Evolutionary conservation across 2,329 filamentous ascomycete genomes (phyloP).

Genomic region (Cytospora schulzeri): DNA sequence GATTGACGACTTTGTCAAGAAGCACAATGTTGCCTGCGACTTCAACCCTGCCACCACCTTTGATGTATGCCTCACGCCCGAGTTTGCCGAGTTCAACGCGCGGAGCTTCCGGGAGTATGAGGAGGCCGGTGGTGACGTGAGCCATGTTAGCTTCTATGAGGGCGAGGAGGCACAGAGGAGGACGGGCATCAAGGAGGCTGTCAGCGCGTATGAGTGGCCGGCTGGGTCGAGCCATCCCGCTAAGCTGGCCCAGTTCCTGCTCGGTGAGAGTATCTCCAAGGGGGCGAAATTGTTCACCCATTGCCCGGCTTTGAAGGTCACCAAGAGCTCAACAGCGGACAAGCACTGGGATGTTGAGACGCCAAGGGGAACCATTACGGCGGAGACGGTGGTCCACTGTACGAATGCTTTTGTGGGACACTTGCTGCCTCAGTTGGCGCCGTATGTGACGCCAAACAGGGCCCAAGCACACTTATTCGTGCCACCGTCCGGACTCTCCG

Average conservation of each 20-base stretch:
- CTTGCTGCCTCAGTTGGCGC: slow-evolving; percentile 39
- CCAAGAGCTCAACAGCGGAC: slow-evolving; percentile 27
- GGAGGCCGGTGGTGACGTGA: slow-evolving; percentile 46
- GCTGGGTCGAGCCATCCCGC: slow-evolving; percentile 52
- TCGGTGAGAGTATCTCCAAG: slow-evolving; percentile 39
- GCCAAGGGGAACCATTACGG: slow-evolving; percentile 36
- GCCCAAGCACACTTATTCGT: slow-evolving; percentile 48
- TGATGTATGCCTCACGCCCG: slow-evolving; percentile 50
- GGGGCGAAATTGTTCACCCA: slow-evolving; percentile 47
- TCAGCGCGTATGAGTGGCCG: slow-evolving; percentile 54
- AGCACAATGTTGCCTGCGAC: slow-evolving; percentile 46
- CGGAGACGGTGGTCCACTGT: slow-evolving; percentile 41
- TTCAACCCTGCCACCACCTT: slow-evolving; percentile 50
- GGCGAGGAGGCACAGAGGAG: slow-evolving; percentile 42
- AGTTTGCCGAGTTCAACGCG: slow-evolving; percentile 48
- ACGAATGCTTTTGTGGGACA: slow-evolving; percentile 44
- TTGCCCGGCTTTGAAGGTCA: slow-evolving; percentile 41
- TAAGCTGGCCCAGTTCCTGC: slow-evolving; percentile 51
- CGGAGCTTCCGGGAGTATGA: slow-evolving; percentile 42
- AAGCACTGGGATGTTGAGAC: slow-evolving; percentile 39
- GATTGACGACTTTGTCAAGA: slow-evolving; percentile 44
- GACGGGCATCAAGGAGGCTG: slow-evolving; percentile 41
- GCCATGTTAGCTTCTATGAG: slow-evolving; percentile 43
- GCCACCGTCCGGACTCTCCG: slow-evolving; percentile 42
- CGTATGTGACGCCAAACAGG: slow-evolving; percentile 44